These are phyloP conservation scores for Scutellaria galericulata DNA, from an alignment of 257 asterid genomes.

Conservation along the genomic window DNA sequence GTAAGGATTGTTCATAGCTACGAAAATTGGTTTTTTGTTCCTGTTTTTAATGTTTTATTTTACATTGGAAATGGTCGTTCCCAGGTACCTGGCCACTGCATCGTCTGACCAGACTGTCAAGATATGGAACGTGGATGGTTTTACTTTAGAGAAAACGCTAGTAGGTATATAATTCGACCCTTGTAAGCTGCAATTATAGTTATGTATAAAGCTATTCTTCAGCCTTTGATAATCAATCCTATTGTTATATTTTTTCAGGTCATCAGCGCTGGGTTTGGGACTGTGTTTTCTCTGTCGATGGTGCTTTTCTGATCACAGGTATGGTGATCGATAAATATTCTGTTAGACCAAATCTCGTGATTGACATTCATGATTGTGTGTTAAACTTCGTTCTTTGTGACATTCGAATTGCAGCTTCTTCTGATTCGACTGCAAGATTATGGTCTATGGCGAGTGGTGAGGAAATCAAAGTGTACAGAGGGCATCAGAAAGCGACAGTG, in stretches of 20 bases:
- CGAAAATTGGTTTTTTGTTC: not conserved
- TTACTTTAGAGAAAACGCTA: conserved; percentile 85
- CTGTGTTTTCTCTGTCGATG: conserved; percentile 96
- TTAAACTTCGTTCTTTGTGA: conserved; percentile 4
- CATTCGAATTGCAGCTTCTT: conserved; percentile 67
- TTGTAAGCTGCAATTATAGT: not conserved
- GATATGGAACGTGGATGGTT: conserved; percentile 96
- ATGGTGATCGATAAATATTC: conserved; percentile 10
- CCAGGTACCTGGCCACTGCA: conserved; percentile 92
- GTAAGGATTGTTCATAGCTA: conserved; percentile 41
- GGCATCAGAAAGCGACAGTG: conserved; percentile 94
- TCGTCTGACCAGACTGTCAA: conserved; percentile 92
- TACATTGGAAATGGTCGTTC: not conserved
- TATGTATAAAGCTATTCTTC: conserved; percentile 6
- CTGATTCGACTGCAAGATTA: conserved; percentile 87
- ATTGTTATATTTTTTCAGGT: conserved; percentile 51
- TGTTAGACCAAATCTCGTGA: not conserved
- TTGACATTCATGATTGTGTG: not conserved
- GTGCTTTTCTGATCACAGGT: conserved; percentile 95
- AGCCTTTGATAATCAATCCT: conserved; percentile 19
- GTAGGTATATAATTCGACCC: conserved; percentile 49
- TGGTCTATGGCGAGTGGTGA: conserved; percentile 86
- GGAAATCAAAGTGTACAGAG: conserved; percentile 82
- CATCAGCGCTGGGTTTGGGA: conserved; percentile 99
- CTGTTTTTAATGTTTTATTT: not conserved